Evolutionary conservation across 371 early-diverging fungal species (phyloP), one percentile per base, ranked within the genome.

Genomic region (Apophysomyces sp.): DNA sequence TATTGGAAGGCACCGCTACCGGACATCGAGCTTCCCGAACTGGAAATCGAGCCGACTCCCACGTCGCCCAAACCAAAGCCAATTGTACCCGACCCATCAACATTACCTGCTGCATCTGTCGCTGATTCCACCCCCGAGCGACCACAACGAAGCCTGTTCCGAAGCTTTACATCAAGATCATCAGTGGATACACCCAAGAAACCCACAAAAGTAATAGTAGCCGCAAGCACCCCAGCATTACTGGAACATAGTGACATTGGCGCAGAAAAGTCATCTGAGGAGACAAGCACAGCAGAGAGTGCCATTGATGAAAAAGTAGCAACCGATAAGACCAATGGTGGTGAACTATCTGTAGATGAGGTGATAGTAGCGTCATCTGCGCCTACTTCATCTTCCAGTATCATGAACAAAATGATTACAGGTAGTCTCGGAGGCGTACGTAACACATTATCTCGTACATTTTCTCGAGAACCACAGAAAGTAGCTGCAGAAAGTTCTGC

Each of bases 1-100:
- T 95, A 76, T 66, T 95, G 95, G 95, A 84, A 85, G 61, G 60
- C 67, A 1, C 60, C 77, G 0, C 28, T 88, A 39, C 82, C 84
- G 0, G 65, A 69, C 4, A 70, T 85, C n/a, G 84, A 84, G 12
- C 59, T 82, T 3, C 82, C 81, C 12, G 60, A 68, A 16, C 41
- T 77, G 28, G 71, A 68, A 30, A 57, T 69, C 7, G 49, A 63
- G 16, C 67, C 74, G 18, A 65, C 52, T 34, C 71, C 60, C 57
- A 63, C 55, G 58, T 67, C 59, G 40, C 44, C 67, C 56, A 29
- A 58, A 36, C 66, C 66, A 4, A 61, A 51, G 18, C 68, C 68
- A 0, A 79, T 79, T 24, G 68, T 66, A 30, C 73, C 81, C 13
- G 73, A 78, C 32, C 69, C 73, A n/a, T 63, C 63, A 12, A 54